Conservation (phyloP, 225 moss, liverwort and hornwort genomes). For the Marchantia polymorpha region DNA sequence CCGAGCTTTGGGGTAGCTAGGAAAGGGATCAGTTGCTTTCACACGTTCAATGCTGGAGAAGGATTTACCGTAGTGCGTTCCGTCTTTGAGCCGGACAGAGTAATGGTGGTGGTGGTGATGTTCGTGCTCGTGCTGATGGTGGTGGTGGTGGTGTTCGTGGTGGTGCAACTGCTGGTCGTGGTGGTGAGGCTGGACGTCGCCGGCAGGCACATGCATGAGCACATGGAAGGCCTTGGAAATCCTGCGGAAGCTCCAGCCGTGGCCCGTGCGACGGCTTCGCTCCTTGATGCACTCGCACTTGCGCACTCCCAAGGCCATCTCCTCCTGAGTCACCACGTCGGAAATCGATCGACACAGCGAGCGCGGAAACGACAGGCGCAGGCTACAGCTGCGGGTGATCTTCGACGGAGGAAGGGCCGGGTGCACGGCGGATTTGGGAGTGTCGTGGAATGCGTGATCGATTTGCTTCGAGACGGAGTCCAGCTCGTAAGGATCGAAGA, state of each 20-base stretch:
- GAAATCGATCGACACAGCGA: constrained; percentile 34
- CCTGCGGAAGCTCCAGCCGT: constrained; percentile 33
- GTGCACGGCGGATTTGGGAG: neutral
- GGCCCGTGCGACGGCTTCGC: constrained; percentile 2
- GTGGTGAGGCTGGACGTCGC: constrained; percentile 11
- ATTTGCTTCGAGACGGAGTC: constrained; percentile 38
- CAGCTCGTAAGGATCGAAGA: constrained; percentile 44
- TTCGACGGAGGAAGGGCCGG: constrained; percentile 1
- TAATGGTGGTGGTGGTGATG: constrained; percentile 44
- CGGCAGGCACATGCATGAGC: constrained; percentile 27
- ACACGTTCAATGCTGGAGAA: constrained; percentile 15
- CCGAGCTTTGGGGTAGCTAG: constrained; percentile 10
- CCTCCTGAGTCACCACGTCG: constrained; percentile 33
- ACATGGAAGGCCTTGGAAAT: constrained; percentile 26
- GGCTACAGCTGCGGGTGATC: constrained; percentile 28
- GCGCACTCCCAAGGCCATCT: constrained; percentile 22
- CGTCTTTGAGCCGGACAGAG: constrained; percentile 37
- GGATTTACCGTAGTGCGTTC: constrained; percentile 35
- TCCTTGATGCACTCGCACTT: constrained; percentile 28
- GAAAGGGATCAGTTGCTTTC: constrained; percentile 5
- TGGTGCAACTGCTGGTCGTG: constrained; percentile 30
- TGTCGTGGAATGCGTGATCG: constrained; percentile 34
- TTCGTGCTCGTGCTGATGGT: constrained; percentile 32
- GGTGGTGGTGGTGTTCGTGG: constrained; percentile 14
- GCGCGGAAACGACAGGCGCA: constrained; percentile 33